These are phyloP conservation scores for Prosopis cineraria DNA, from an alignment of 306 rosid genomes.

Conservation along the genomic window DNA sequence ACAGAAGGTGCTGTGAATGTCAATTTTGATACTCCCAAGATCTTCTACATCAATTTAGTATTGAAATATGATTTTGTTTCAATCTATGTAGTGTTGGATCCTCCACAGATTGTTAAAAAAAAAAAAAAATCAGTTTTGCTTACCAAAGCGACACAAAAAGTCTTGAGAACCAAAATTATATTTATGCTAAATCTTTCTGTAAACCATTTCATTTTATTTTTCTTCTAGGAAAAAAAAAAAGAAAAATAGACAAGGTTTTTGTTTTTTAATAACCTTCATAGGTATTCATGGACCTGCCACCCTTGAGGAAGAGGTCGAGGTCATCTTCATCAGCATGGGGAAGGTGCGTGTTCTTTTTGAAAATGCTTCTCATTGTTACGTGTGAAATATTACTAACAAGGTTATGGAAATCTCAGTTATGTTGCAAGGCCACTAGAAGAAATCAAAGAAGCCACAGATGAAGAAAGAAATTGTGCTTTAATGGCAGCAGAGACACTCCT, in stretches of 20 bases:
- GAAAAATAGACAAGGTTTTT: background rate
- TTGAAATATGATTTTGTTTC: background rate
- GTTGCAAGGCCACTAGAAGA: conserved; percentile 72
- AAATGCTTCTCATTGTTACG: conserved; percentile 5
- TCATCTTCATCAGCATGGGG: conserved; percentile 50
- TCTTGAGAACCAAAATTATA: background rate
- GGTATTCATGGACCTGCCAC: conserved; percentile 43
- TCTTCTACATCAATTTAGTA: background rate
- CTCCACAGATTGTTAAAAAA: background rate
- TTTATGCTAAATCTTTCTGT: background rate
- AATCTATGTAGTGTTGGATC: too few relatives aligned
- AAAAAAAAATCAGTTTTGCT: background rate
- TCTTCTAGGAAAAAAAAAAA: conserved; percentile 14
- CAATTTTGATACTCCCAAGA: background rate
- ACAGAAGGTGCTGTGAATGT: background rate
- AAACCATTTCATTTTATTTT: background rate
- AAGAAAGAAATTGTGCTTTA: conserved; percentile 57
- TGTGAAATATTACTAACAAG: conserved; percentile 28
- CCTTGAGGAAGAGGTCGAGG: conserved; percentile 55
- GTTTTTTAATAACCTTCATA: conserved; percentile 30
- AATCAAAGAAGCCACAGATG: conserved; percentile 53
- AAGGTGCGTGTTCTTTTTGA: conserved; percentile 52
- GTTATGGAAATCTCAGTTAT: conserved; percentile 47
- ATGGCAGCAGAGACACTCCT: conserved; percentile 59
- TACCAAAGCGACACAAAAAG: background rate